Evolutionary conservation across 2,329 filamentous ascomycete genomes (phyloP).

Genomic region (Fusarium incarnatum): DNA sequence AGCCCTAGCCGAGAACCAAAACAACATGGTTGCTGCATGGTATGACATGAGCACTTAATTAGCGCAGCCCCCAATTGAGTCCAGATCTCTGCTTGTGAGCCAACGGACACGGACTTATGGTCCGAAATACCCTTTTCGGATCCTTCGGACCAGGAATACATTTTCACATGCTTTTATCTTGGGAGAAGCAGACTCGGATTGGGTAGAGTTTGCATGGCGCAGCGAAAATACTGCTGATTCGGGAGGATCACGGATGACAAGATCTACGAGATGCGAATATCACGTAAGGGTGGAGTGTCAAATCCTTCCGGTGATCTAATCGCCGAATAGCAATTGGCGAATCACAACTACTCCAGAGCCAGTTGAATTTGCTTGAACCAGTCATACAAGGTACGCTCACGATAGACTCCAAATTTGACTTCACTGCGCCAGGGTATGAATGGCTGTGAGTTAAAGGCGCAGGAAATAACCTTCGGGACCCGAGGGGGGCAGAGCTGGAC

Average conservation of each 20-base stretch:
- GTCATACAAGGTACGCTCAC: background rate
- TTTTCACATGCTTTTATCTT: background rate
- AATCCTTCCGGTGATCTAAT: background rate
- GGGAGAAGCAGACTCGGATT: background rate
- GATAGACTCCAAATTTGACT: background rate
- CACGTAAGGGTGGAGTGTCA: background rate
- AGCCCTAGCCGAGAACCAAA: background rate
- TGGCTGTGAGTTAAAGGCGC: background rate
- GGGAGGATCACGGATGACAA: background rate
- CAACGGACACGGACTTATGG: background rate
- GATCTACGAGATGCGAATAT: background rate
- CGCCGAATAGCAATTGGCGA: background rate
- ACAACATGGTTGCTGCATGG: background rate
- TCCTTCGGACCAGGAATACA: background rate
- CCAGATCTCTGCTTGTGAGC: background rate
- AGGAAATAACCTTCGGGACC: background rate
- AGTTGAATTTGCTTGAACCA: background rate
- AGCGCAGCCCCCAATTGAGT: background rate
- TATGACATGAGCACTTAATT: background rate
- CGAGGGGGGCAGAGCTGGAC: background rate
- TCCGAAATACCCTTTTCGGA: background rate
- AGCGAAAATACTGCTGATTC: too few relatives aligned
- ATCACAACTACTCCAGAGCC: accelerated
- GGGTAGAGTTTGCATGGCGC: background rate
- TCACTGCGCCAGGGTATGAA: background rate